A percentile compares a stretch with the other conserved stretches of the same genome.
phyloP scores from a whole-genome alignment of 805 yeast genomes.

The Cyberlindnera euphorbiiphila region DNA sequence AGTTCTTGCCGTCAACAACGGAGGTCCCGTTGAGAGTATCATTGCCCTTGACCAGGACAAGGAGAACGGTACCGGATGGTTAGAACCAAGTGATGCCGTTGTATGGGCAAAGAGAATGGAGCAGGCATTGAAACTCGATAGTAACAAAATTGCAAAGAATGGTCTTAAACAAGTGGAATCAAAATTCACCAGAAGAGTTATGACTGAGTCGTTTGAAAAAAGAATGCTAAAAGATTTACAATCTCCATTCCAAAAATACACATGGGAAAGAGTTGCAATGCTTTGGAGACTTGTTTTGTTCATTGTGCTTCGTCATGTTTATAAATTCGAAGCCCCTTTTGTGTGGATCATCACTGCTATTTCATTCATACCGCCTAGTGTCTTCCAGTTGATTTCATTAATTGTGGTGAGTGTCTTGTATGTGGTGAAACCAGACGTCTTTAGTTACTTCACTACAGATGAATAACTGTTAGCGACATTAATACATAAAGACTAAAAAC shows the following conservation, averaged over 20 bases:
- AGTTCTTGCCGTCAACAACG: constrained; percentile 80
- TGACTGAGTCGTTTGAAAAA: constrained; percentile 36
- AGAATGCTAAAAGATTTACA: constrained; percentile 30
- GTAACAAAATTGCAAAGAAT: constrained; percentile 20
- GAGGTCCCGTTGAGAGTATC: constrained; percentile 88
- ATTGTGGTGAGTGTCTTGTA: constrained; percentile 10
- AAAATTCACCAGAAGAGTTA: constrained; percentile 35
- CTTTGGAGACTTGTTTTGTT: constrained; percentile 25
- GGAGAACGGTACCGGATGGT: constrained; percentile 58
- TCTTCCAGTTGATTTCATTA: constrained; percentile 16
- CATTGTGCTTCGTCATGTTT: constrained; percentile 8
- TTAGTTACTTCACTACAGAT: constrained; percentile 2
- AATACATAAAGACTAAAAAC: not conserved
- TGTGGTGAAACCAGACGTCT: constrained; percentile 15
- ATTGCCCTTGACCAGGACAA: constrained; percentile 31
- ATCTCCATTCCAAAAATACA: constrained; percentile 21
- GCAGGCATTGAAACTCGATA: constrained; percentile 32
- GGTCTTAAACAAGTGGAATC: constrained; percentile 31
- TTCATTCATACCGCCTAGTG: constrained; percentile 21
- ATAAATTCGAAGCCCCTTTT: constrained; percentile 10
- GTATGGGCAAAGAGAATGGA: constrained; percentile 54
- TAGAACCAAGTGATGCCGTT: constrained; percentile 42
- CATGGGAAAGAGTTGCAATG: constrained; percentile 30
- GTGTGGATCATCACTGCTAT: constrained; percentile 15
- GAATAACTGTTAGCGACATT: constrained; percentile 2